Evolutionary conservation across 331 rosid species (phyloP), one percentile per base, ranked within the genome.

Genomic region (Acacia concinna): DNA sequence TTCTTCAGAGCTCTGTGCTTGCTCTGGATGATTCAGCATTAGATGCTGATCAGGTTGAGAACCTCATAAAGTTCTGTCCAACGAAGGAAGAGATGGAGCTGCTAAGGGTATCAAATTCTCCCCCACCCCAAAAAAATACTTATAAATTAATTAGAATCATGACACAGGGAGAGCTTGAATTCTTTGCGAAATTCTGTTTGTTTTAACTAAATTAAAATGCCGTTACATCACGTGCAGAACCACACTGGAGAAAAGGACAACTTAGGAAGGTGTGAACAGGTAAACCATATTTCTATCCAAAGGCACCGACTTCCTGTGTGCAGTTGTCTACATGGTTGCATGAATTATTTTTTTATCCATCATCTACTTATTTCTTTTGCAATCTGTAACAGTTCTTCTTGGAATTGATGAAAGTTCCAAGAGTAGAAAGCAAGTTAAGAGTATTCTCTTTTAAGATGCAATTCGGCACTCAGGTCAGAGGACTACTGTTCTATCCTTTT

Each of bases 231-330:
- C 79, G 65, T 60, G 82, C 96, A 96, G 99, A 82, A 71, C 69
- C 93, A 93, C 74, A 83, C 34, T 63, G 97, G 99, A 81, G 91
- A 91, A 76, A 90, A 83, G 85, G 96, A 89, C 51, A 93, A 91
- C 82, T 85, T 96, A 87, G 99, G 99, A 75, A 96, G 87, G 86
- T 96, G 99, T 83, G 99, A 96, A 86, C 92, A 85, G 84, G 99
- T 91, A 57, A 62, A 63, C 81, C 84, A 72, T 47, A 75, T 11
- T 47, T 82, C 34, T 74, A n/a, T 52, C 60, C 60, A 52, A 52
- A 21, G 28, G 13, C 60, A 8, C 28, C 8, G 14, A 67, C 84
- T 59, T 49, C 32, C 67, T 25, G 23, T 41, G 79, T 72, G n/a
- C 35, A 32, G 76, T 41, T 72, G 73, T 68, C 37, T 41, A 56